Percentiles rank a stretch among this genome's conserved stretches.
Conservation (phyloP, 805 yeast genomes). For the Spathaspora gorwiae region DNA sequence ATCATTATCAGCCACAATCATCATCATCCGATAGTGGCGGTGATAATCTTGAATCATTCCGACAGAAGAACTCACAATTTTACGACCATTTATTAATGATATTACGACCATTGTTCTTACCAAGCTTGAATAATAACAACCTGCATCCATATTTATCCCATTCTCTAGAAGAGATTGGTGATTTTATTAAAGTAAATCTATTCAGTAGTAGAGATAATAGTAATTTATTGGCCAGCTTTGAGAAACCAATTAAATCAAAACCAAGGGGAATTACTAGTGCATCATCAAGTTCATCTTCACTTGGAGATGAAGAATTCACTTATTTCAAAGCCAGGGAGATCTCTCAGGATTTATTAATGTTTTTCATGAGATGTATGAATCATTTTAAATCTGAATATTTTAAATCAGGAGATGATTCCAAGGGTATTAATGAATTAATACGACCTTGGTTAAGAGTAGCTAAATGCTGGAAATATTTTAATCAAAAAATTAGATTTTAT, state of each 20-base stretch:
- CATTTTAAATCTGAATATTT: constrained; percentile 18
- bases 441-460: constrained; percentile 20
- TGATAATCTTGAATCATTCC: constrained; percentile 5
- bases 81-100: constrained; percentile 15
- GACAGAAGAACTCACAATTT: constrained; percentile 14
- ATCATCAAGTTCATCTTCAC: constrained; percentile 10
- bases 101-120: constrained; percentile 20
- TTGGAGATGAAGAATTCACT: constrained; percentile 13
- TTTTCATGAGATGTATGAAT: constrained; percentile 20
- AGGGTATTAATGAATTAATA: constrained; percentile 1
- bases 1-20: constrained; percentile 7
- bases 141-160: constrained; percentile 23
- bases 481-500: constrained; percentile 20
- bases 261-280: neutral
- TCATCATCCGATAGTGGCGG: neutral
- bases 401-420: neutral
- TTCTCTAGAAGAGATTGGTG: constrained; percentile 27
- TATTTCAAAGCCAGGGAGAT: constrained; percentile 25
- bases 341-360: constrained; percentile 22
- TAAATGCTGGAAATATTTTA: constrained; percentile 25
- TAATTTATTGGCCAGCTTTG: too few species aligned
- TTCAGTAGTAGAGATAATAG: constrained; percentile 4
- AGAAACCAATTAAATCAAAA: neutral
- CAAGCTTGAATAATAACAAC: constrained; percentile 18
- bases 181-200: constrained; percentile 17